Evolutionary conservation across 148 eudicot genomes (phyloP).

Genomic region (Silene conica): DNA sequence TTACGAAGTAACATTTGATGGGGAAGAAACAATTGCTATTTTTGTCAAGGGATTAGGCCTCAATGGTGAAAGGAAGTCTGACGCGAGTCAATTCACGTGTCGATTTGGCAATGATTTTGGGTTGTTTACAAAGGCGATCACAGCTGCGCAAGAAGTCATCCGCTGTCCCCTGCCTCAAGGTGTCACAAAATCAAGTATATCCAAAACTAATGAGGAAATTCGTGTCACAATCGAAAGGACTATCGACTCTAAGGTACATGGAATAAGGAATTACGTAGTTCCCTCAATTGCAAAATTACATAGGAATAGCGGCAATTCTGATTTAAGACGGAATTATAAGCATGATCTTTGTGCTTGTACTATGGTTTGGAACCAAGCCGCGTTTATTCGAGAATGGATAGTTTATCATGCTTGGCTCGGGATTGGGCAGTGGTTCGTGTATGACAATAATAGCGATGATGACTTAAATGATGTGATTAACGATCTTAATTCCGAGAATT

Average conservation of each 20-base stretch:
- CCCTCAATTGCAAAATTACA: constrained; percentile 76
- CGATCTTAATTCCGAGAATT: constrained; percentile 50
- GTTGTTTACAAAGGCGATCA: constrained; percentile 45
- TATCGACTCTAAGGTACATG: not conserved
- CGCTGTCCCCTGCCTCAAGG: constrained; percentile 66
- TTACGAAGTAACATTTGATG: constrained; percentile 65
- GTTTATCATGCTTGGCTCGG: constrained; percentile 87
- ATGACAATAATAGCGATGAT: constrained; percentile 92
- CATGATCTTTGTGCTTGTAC: constrained; percentile 84
- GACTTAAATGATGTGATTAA: constrained; percentile 37
- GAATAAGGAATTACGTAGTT: constrained; percentile 19
- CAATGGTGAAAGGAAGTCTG: constrained; percentile 53
- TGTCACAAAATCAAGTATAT: constrained; percentile 25
- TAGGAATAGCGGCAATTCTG: not conserved
- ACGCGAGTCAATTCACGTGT: constrained; percentile 59
- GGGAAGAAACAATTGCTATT: constrained; percentile 44
- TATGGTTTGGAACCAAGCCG: constrained; percentile 97
- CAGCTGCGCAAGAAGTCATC: constrained; percentile 87
- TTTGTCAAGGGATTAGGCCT: constrained; percentile 82
- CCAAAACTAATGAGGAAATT: constrained; percentile 30
- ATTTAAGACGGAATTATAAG: constrained; percentile 18
- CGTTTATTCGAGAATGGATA: constrained; percentile 84
- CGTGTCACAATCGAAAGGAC: constrained; percentile 40
- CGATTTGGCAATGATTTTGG: constrained; percentile 35
- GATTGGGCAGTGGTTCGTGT: constrained; percentile 79